A percentile compares a stretch with the other conserved stretches of the same genome.
Conservation (phyloP, 768 basidiomycete species). For the Mycena chlorophos region DNA sequence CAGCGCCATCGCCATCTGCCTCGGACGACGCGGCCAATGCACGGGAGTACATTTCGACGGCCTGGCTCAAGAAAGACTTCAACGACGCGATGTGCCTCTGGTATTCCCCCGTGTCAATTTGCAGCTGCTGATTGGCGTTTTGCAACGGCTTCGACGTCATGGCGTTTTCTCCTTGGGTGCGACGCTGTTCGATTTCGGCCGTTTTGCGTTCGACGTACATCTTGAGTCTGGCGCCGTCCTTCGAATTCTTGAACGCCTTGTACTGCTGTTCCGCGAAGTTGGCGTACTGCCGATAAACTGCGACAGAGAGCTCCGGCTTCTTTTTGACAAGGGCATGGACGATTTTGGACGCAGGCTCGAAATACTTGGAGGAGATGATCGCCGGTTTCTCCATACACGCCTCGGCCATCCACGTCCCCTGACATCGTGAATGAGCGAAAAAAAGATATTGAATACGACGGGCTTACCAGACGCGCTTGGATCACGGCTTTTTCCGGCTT, state of each 20-base stretch:
- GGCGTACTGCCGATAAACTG: constrained; percentile 80
- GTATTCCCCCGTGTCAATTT: constrained; percentile 50
- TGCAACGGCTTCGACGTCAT: constrained; percentile 22
- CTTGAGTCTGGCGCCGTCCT: constrained; percentile 68
- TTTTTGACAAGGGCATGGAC: constrained; percentile 25
- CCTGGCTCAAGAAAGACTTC: constrained; percentile 65
- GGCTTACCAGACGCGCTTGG: constrained; percentile 65
- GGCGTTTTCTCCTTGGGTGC: constrained; percentile 24
- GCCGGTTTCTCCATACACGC: constrained; percentile 80
- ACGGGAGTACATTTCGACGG: constrained; percentile 83
- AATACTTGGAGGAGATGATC: constrained; percentile 69
- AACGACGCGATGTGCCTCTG: constrained; percentile 56
- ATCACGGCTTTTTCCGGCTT: constrained; percentile 40
- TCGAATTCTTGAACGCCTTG: constrained; percentile 63
- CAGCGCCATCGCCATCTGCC: constrained; percentile 75
- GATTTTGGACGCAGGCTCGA: constrained; percentile 55
- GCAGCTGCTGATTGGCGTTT: constrained; percentile 30
- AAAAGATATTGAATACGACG: background rate
- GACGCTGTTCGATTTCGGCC: constrained; percentile 62
- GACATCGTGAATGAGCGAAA: constrained; percentile 1
- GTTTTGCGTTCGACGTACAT: constrained; percentile 72
- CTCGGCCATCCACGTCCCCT: constrained; percentile 92
- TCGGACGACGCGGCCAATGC: constrained; percentile 68
- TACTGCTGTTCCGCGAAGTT: constrained; percentile 89
- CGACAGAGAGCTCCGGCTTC: constrained; percentile 27